Base-by-base conservation (phyloP, 2,329 filamentous ascomycete species). In the Aspergillus cejpii region DNA sequence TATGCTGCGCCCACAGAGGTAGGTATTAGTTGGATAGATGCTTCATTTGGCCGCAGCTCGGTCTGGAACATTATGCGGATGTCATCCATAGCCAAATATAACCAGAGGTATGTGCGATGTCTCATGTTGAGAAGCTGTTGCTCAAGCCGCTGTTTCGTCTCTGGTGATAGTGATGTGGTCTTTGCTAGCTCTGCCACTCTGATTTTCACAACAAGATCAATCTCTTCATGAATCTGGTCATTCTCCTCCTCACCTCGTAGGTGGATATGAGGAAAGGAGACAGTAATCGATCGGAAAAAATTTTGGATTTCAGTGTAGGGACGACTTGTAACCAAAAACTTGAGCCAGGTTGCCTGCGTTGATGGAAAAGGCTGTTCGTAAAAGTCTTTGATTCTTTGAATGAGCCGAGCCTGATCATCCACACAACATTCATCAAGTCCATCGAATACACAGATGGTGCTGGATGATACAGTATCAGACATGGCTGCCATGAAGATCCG, bases 361-460 rank as follows among this genome's bases (percentile, higher is more conserved):
- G 8, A 15, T 29, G 29, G 23, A 34, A 1, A 8, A 2, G 17
- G 1, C 6, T 26, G 38, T 10, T 6, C 10, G 17, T 42, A 7
- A 33, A 52, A 54, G 0, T 6, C 2, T 6, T 39, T 14, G 1
- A 56, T 47, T 14, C 43, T 43, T 2, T 10, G 14, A 8, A 53
- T 46, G 1, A 52, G 19, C 19, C 23, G 37, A 0, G 4, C 10
- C 11, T 50, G 34, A 37, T 50, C 44, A 0, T 7, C 5, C 1
- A 41, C 37, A 37, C n/a, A 7, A 6, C 45, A 52, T 41, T 52
- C 48, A 23, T 56, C 52, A 38, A 55, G 48, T 10, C 43, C 52
- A 50, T 56, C 52, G 5, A 55, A 37, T 21, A 53, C 26, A 33
- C 47, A 55, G 19, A 55, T 43, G 0, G 42, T 53, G 1, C 49